A percentile compares a stretch with the other conserved stretches of the same genome.
phyloP scores from a whole-genome alignment of 345 rosid genomes.

The Litchi chinensis region DNA sequence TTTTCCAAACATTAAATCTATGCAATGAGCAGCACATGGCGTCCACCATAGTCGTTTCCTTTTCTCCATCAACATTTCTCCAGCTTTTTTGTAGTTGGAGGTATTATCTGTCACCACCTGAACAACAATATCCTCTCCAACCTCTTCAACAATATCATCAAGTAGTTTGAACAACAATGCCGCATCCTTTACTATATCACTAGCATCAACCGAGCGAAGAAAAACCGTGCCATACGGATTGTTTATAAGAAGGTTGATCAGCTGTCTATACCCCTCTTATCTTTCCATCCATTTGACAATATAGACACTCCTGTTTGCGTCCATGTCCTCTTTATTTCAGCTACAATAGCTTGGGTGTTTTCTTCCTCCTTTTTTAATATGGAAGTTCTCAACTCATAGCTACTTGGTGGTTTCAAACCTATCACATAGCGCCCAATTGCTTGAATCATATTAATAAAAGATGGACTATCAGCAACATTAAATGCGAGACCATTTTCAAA shows the following conservation, averaged over 20 bases:
- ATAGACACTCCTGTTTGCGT: too few relatives aligned
- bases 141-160: not conserved
- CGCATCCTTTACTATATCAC: too few relatives aligned
- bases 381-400: too few relatives aligned
- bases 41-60: not conserved
- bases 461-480: not conserved
- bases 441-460: not conserved
- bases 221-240: too few relatives aligned
- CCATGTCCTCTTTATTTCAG: too few relatives aligned
- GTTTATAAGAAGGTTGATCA: not conserved
- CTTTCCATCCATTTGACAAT: not conserved
- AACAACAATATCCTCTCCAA: not conserved
- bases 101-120: too few relatives aligned
- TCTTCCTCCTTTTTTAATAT: too few relatives aligned
- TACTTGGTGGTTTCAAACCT: not conserved
- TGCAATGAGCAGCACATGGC: not conserved
- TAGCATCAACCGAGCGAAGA: too few relatives aligned
- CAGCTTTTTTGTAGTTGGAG: not conserved
- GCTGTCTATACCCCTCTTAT: not conserved
- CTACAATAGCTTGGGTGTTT: too few relatives aligned
- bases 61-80: not conserved
- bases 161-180: not conserved
- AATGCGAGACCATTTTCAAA: not conserved
- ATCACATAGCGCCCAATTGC: not conserved
- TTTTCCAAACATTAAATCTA: too few relatives aligned